A percentile compares a stretch with the other conserved stretches of the same genome.
Conservation (phyloP, 352 stramenopile species). For the Pythium biforme region DNA sequence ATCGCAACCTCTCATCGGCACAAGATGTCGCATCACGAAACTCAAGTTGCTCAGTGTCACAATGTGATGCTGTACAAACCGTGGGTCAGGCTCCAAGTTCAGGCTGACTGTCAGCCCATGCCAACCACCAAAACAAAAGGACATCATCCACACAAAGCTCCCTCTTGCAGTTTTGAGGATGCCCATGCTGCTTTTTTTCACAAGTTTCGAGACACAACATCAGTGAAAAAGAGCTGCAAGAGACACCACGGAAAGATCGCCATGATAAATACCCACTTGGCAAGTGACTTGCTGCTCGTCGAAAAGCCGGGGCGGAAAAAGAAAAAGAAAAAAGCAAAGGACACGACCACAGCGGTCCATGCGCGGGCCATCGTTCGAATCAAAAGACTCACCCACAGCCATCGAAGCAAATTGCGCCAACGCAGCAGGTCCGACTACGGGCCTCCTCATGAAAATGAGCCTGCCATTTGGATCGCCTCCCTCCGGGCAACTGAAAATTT, state of each 20-base stretch:
- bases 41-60: neutral
- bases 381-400: neutral
- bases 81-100: too few species aligned
- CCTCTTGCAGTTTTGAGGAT: too few species aligned
- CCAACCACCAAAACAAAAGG: too few species aligned
- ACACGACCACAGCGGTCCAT: neutral
- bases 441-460: neutral
- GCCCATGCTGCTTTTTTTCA: neutral
- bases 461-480: neutral
- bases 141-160: too few species aligned
- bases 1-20: neutral
- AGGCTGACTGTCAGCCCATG: too few species aligned
- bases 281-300: too few species aligned
- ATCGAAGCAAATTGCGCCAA: too few species aligned
- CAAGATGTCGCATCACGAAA: conserved; percentile 5
- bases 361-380: neutral
- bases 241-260: neutral
- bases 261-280: neutral
- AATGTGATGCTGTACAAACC: neutral
- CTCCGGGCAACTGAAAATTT: neutral
- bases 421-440: too few species aligned
- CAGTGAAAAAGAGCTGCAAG: neutral
- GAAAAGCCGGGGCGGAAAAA: neutral
- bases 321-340: neutral
- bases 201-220: neutral